Evolutionary conservation across 176 grass and related monocot genomes (phyloP), one percentile per base, ranked within the genome.

Genomic region (Phoenix roebelenii): DNA sequence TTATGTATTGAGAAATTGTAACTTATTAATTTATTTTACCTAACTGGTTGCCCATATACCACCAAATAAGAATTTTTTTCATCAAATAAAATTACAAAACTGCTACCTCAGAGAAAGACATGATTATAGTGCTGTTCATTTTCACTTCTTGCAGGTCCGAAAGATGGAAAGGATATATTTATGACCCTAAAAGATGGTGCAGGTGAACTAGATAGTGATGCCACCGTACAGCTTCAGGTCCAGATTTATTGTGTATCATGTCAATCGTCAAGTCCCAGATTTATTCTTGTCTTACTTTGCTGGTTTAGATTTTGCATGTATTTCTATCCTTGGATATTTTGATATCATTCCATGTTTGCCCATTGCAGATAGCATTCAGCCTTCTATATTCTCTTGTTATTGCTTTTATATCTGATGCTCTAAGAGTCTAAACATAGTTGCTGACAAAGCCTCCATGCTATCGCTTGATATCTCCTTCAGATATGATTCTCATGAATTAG

Each of bases 161-260:
- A 96, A 79, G 91, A 96, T 71, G 60, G 82, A 66, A 90, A 90
- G 25, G 86, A 90, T 68, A 66, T 85, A 65, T 82, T 87, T 79
- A 79, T 60, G 59, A 77, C 77, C 70, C 55, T 90, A 60, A 90
- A 96, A 79, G 91, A 90, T 58, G 87, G 72, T 68, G 74, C 83
- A 22, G 72, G 74, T 79, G 80, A 90, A 74, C 61, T 78, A 62
- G 84, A 82, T 79, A 71, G 83, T 70, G 71, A 72, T 63, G 69
- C 77, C 58, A 79, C 32, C 22, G 73, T 89, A 7, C 76, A 96
- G 52, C 80, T 87, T 79, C 91, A 96, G 91, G 91, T 96, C 74
- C 65, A 66, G 74, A 56, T 51, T 20, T 57, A 18, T 14, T 61
- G 26, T 3, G 26, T 3, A 28, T 23, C 20, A 7, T 35, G 29